Base-by-base conservation (phyloP, 257 asterid species). In the Primulina huaijiensis region DNA sequence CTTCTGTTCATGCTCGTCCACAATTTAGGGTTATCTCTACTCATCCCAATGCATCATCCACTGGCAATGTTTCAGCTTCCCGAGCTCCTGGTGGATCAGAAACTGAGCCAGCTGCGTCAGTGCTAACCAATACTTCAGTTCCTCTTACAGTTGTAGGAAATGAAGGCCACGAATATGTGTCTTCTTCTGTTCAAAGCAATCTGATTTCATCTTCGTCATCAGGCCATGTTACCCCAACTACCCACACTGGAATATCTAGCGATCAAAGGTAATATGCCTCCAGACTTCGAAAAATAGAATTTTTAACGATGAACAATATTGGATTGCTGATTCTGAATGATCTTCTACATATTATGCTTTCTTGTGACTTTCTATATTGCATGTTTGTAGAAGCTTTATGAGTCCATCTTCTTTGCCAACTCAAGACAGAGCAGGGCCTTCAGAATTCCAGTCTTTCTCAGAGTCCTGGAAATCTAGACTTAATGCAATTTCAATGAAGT, bases 391-490 rank as follows among this genome's bases (percentile, higher is more conserved):
- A 77, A 77, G 74, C 84, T 64, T 76, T 65, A 40, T 69, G 67
- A 78, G 74, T 50, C 83, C 76, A 71, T 69, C 87, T 43, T 80
- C 88, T 72, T 65, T 57, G 63, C 79, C 79, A 74, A 82, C 72
- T 83, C 85, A 75, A 70, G 96, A 86, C 64, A 76, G 79, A 61
- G 90, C 88, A 37, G 99, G 97, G n/a, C 89, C 99, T 29, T 94
- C 99, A 1, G 97, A 87, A 74, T 74, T 85, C 52, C 90, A 85
- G 68, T 77, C 97, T 10, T 38, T 80, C 70, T 84, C 99, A 9
- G 96, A 93, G 29, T 74, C 87, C 58, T 89, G 90, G 95, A 94
- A 77, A 80, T 86, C 96, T 64, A 92, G 96, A 67, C 74, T 86
- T 66, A 88, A 73, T 84, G 74, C 97, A 38, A 77, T 94, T 62